phyloP scores from a whole-genome alignment of 805 yeast genomes.

The Saturnispora galanensis region DNA sequence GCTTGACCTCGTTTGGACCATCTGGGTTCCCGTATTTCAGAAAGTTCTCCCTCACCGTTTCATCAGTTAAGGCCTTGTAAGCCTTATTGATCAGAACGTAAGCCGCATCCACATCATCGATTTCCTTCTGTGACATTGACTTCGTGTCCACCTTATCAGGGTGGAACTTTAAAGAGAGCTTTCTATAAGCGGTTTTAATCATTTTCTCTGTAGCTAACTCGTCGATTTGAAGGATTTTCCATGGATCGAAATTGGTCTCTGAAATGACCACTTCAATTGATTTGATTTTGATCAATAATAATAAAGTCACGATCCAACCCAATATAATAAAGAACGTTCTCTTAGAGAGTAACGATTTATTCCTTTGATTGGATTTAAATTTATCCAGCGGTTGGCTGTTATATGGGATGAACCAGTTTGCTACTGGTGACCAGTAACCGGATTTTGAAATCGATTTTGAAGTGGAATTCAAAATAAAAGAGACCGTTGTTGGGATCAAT shows the following conservation, averaged over 20 bases:
- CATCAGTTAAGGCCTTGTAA: slow-evolving; percentile 91
- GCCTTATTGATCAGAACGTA: slow-evolving; percentile 84
- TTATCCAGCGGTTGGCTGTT: slow-evolving; percentile 24
- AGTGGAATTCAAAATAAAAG: slow-evolving; percentile 12
- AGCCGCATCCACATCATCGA: slow-evolving; percentile 53
- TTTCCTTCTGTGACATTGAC: slow-evolving; percentile 43
- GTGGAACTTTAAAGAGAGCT: slow-evolving; percentile 78
- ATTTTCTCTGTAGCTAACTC: slow-evolving; percentile 61
- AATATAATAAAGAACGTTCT: slow-evolving; percentile 23
- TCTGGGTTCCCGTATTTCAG: slow-evolving; percentile 93
- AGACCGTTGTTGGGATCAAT: slow-evolving; percentile 45
- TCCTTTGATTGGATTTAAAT: slow-evolving; percentile 20
- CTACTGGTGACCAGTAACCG: slow-evolving; percentile 11
- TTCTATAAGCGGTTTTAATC: slow-evolving; percentile 74
- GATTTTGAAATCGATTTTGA: background rate
- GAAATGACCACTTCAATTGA: slow-evolving; percentile 37
- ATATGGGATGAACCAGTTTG: slow-evolving; percentile 28
- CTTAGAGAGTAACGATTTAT: slow-evolving; percentile 29
- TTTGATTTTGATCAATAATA: slow-evolving; percentile 35
- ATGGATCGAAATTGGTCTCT: slow-evolving; percentile 68
- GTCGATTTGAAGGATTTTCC: slow-evolving; percentile 69
- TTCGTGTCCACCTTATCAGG: slow-evolving; percentile 83
- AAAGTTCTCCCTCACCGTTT: slow-evolving; percentile 68
- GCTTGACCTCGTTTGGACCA: slow-evolving; percentile 84
- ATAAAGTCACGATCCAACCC: slow-evolving; percentile 47